Conservation (phyloP, 78 protist species). For the Dictyostelium purpureum region DNA sequence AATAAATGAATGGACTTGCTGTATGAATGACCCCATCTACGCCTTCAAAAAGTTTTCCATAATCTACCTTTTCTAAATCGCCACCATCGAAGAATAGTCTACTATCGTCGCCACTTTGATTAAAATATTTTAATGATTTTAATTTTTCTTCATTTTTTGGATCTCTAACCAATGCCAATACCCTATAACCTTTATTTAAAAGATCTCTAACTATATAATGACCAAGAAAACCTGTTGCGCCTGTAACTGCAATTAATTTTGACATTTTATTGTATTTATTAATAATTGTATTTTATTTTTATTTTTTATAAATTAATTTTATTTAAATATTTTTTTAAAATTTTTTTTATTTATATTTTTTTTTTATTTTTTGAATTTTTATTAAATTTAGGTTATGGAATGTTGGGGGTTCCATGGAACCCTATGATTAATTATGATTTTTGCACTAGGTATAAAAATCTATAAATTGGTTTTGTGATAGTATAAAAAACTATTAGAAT, state of each 20-base stretch:
- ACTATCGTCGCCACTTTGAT: background rate
- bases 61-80: slow-evolving; percentile 1
- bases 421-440: no score
- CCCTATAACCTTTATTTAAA: background rate
- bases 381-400: no score
- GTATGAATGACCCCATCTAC: background rate
- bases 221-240: slow-evolving; percentile 8
- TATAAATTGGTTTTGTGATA: no score
- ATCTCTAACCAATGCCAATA: slow-evolving; percentile 9
- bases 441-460: no score
- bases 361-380: no score
- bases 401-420: no score
- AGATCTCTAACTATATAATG: background rate
- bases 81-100: background rate
- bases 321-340: no score
- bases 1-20: background rate
- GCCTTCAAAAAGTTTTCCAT: background rate
- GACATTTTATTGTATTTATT: no score
- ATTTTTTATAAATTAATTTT: no score
- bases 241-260: background rate
- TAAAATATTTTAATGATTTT: background rate
- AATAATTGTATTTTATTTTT: no score
- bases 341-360: no score
- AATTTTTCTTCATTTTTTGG: background rate
- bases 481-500: no score